Evolutionary conservation across 768 basidiomycete species (phyloP).

Genomic region (Epithele typhae): DNA sequence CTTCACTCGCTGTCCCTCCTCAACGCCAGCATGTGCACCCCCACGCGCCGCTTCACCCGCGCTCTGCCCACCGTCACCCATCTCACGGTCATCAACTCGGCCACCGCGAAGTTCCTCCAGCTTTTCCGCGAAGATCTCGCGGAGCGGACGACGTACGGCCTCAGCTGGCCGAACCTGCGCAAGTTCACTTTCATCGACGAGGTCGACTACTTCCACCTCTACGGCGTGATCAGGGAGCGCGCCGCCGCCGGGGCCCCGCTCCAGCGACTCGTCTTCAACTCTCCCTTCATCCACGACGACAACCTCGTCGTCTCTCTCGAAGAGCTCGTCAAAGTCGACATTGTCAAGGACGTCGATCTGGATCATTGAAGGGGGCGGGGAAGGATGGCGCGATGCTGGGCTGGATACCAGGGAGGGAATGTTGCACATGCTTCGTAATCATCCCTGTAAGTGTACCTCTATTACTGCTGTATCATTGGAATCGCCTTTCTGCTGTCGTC

Average conservation of each 20-base stretch:
- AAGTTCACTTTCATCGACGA: conserved; percentile 23
- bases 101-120: conserved; percentile 20
- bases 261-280: conserved; percentile 17
- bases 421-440: too few relatives aligned
- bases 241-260: conserved; percentile 15
- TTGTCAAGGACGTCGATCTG: conserved; percentile 16
- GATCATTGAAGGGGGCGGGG: conserved; percentile 10
- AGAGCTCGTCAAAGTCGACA: conserved; percentile 18
- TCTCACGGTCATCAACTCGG: conserved; percentile 20
- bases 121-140: conserved; percentile 14
- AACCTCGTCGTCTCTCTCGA: conserved; percentile 8
- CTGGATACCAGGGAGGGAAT: too few relatives aligned
- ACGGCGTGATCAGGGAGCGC: conserved; percentile 16
- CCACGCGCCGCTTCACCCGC: conserved; percentile 16
- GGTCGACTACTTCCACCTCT: conserved; percentile 16
- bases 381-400: too few relatives aligned
- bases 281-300: conserved; percentile 17
- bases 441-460: too few relatives aligned
- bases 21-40: conserved; percentile 19
- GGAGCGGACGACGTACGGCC: background rate
- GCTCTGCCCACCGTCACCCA: conserved; percentile 20
- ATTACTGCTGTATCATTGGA: too few relatives aligned
- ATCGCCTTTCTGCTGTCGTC: too few relatives aligned
- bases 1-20: conserved; percentile 17
- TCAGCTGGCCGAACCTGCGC: conserved; percentile 17